Base-by-base conservation (phyloP, 1,139 yeast genomes). In the Geotrichum restrictum region DNA sequence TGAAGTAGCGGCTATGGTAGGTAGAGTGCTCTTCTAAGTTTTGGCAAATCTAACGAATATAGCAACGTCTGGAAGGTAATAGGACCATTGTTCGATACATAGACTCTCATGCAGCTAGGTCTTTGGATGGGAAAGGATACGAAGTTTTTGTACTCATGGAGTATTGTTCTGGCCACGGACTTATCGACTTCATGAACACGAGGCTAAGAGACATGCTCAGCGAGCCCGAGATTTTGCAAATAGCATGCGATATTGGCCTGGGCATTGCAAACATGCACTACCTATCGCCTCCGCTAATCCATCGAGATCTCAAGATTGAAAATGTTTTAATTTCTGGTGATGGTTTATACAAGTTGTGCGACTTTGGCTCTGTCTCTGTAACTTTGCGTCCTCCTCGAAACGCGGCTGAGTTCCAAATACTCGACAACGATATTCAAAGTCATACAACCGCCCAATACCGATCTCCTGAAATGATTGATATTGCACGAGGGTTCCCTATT, bases 381-480 rank as follows among this genome's bases (percentile, higher is more conserved):
- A 83, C 80, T 55, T 71, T 80, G 59, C 77, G 81, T 40, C 81
- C 85, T 2, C 94, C 96, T 1, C 72, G 76, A 54, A 79, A 76
- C 56, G 76, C 81, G 7, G 82, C 81, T 55, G 95, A 86, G 63
- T 75, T 84, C 60, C 82, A 82, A 49, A 71, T 78, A 16, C 70
- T 91, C 45, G 87, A 86, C 59, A 88, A 88, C 60, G 97, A 93
- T 64, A 80, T 93, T 54, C 81, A 88, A 74, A 83, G 85, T 58
- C 94, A 93, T 67, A 93, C 99, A 0, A 93, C 99, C 1, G 96
- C 97, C n/a, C 98, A 93, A 68, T 93, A 93, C 69, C 76, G 98
- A 60, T 78, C 96, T 1, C 98, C 98, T 0, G 98, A 93, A 69
- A 93, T 93, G 98, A 78, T 94, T 52, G 98, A 93, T 69, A 75